phyloP scores from a whole-genome alignment of 305 asterid genomes.

The Fraxinus latifolia region DNA sequence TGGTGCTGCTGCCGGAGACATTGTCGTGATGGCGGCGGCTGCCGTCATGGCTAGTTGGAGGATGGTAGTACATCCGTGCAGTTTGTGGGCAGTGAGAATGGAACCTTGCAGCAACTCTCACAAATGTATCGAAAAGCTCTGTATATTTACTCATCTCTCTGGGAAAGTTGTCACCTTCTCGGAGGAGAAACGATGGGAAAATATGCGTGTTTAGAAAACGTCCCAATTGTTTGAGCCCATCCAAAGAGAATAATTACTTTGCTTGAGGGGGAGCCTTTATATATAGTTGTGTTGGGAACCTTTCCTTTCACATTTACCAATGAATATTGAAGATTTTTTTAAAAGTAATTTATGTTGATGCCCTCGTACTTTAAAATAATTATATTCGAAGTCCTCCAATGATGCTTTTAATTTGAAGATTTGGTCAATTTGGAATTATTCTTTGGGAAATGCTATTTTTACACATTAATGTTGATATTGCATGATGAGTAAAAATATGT shows the following conservation, averaged over 20 bases:
- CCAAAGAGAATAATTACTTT: background rate
- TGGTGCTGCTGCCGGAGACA: constrained; percentile 2
- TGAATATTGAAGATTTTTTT: background rate
- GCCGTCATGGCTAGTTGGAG: constrained; percentile 29
- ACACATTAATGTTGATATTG: too few species aligned
- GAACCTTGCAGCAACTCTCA: constrained; percentile 49
- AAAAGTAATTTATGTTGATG: background rate
- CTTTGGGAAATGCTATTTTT: too few species aligned
- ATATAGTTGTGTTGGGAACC: constrained; percentile 8
- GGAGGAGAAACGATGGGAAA: background rate
- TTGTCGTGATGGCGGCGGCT: background rate
- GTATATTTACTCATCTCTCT: constrained; percentile 35
- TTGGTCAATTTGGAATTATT: background rate
- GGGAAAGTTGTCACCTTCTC: background rate
- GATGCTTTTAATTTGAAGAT: background rate
- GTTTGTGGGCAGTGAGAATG: constrained; percentile 58
- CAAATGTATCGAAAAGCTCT: constrained; percentile 41
- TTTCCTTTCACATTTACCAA: constrained; percentile 12
- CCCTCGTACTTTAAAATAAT: background rate
- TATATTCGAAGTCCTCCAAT: background rate
- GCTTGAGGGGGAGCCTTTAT: constrained; percentile 13
- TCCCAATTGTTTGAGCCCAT: constrained; percentile 34
- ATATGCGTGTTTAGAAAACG: constrained; percentile 21
- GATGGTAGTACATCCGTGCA: constrained; percentile 48
- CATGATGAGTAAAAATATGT: too few species aligned